Evolutionary conservation across 2,329 filamentous ascomycete species (phyloP), one percentile per base, ranked within the genome.

Genomic region (Curvularia lunata): DNA sequence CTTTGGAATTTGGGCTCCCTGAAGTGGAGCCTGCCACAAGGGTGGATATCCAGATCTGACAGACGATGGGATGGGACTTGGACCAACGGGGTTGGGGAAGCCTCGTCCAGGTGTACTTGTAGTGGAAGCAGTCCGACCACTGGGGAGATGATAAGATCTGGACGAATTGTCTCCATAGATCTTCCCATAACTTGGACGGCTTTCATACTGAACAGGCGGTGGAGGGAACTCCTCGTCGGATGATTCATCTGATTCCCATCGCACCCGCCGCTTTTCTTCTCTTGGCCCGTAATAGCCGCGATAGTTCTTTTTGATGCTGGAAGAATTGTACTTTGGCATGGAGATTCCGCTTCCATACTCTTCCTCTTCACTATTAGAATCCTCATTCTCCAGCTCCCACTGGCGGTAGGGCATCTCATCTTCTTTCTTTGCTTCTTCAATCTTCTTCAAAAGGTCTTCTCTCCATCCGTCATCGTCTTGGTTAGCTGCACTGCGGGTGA

Each of bases 401-500:
- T 56, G 34, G 9, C 3, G n/a, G 9, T 48, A 53, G 23, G 48
- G 48, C n/a, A 16, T 2, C 12, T 42, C n/a, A 5, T 48, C 42
- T 9, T 48, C 49, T 18, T 42, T 41, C 21, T 48, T 32, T 19
- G 48, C 48, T 5, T 52, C 42, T 34, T 48, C 48, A 13, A 38
- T 21, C 16, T 42, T 56, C 1, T 10, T 48, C 28, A 56, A 4
- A 1, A 56, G 13, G 1, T 5, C 21, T 19, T 52, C 34, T 41
- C 54, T 52, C 54, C 54, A 56, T 1, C 25, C 42, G 3, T 56
- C 42, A 7, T 23, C 54, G 4, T 52, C 49, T 12, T 58, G 27
- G 5, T 41, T 53, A 28, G 40, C 46, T 5, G 54, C 54, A 37
- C 58, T 67, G 38, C 46, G 45, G n/a, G 37, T 37, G 10, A 67